phyloP scores from a whole-genome alignment of 75 land plant species.

The Cryptomeria japonica region DNA sequence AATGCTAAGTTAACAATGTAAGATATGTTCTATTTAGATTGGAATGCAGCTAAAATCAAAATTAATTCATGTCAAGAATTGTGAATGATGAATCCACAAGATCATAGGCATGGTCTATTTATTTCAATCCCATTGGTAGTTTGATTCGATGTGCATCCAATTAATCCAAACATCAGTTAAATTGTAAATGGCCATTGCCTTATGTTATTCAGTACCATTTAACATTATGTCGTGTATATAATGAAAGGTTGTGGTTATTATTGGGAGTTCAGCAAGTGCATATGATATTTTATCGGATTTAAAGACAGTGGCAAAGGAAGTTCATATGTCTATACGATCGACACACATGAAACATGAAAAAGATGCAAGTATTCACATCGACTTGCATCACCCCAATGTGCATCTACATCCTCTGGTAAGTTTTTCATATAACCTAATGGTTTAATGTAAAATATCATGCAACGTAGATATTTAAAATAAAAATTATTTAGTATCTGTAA shows the following conservation, averaged over 20 bases:
- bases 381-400: not conserved
- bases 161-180: not conserved
- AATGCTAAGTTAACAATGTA: not conserved
- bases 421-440: conserved; percentile 23
- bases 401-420: not conserved
- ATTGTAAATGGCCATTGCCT: not conserved
- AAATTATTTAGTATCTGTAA: not conserved
- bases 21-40: not conserved
- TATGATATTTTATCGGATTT: conserved; percentile 75
- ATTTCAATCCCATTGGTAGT: not conserved
- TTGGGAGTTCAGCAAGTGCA: conserved; percentile 75
- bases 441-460: conserved; percentile 36
- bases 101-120: not conserved
- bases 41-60: not conserved
- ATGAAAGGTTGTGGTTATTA: conserved; percentile 72
- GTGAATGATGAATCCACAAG: not conserved
- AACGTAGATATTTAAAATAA: not conserved
- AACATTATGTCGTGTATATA: not conserved
- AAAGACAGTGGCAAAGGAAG: conserved; percentile 62
- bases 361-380: too few relatives aligned
- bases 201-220: not conserved
- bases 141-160: not conserved
- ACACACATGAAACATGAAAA: conserved; percentile 15
- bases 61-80: not conserved
- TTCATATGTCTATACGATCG: conserved; percentile 59